Conservation (phyloP, 106 monocot genomes). For the Allium cepa region DNA sequence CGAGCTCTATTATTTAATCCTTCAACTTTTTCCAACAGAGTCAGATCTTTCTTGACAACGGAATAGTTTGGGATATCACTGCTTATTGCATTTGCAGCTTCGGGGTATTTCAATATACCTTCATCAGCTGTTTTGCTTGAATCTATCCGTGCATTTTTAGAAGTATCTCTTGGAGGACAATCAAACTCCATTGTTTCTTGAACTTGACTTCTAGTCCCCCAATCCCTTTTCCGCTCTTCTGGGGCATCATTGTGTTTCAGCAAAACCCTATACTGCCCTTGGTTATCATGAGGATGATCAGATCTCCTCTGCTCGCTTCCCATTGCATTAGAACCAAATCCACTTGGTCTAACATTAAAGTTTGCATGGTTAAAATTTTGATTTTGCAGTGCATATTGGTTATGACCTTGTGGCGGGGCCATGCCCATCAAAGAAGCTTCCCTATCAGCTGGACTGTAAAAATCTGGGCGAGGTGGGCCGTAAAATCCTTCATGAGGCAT, state of each 20-base stretch:
- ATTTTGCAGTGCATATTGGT: constrained; percentile 24
- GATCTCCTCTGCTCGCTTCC: constrained; percentile 24
- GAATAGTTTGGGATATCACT: constrained; percentile 18
- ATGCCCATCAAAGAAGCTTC: constrained; percentile 18
- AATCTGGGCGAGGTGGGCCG: constrained; percentile 30
- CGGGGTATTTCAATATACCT: constrained; percentile 7
- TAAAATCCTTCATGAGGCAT: constrained; percentile 52
- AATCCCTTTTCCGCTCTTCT: constrained; percentile 13
- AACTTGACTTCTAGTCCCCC: not conserved
- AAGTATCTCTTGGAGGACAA: not conserved
- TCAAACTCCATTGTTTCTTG: constrained; percentile 5
- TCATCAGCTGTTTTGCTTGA: constrained; percentile 20
- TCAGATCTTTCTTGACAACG: constrained; percentile 34
- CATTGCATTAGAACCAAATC: constrained; percentile 12
- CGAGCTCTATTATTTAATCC: constrained; percentile 48
- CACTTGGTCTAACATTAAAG: constrained; percentile 11
- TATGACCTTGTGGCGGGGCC: constrained; percentile 18
- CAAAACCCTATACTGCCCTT: constrained; percentile 49
- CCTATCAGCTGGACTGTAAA: constrained; percentile 18
- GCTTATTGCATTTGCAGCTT: not conserved
- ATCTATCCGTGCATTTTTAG: constrained; percentile 2
- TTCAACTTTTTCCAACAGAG: constrained; percentile 55
- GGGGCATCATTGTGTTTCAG: constrained; percentile 46
- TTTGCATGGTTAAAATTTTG: constrained; percentile 15
- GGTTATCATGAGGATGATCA: constrained; percentile 16